Evolutionary conservation across 768 basidiomycete genomes (phyloP).

Genomic region (Calocera cornea): DNA sequence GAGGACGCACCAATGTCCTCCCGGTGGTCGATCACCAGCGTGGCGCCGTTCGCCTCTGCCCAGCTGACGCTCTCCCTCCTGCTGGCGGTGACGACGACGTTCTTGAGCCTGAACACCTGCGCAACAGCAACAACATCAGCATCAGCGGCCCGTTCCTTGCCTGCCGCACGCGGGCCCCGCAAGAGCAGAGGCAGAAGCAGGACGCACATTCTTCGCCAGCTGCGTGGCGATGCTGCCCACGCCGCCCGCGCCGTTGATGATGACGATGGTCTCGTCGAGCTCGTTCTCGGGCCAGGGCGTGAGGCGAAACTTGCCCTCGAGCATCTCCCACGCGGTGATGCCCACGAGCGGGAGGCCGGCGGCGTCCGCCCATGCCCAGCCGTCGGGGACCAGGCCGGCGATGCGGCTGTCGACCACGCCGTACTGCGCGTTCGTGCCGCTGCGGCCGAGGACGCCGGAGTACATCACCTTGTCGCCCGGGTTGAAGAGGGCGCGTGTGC

Average conservation of each 20-base stretch:
- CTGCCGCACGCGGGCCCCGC: too few species aligned
- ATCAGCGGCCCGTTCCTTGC: too few species aligned
- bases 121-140: neutral
- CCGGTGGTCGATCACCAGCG: slow-evolving; percentile 9
- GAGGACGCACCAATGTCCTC: neutral
- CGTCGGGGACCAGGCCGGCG: neutral
- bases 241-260: neutral
- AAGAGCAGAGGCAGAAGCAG: too few species aligned
- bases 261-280: neutral
- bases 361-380: slow-evolving; percentile 6
- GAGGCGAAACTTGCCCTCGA: slow-evolving; percentile 5
- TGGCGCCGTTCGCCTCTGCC: slow-evolving; percentile 5
- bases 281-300: neutral
- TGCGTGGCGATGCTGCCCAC: slow-evolving; percentile 3
- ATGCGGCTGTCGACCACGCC: slow-evolving; percentile 4
- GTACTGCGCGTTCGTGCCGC: slow-evolving; percentile 8
- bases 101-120: slow-evolving; percentile 6
- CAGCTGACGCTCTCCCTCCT: slow-evolving; percentile 7
- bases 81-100: slow-evolving; percentile 9
- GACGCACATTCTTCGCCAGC: slow-evolving; percentile 1
- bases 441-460: neutral
- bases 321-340: slow-evolving; percentile 13
- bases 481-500: neutral
- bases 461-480: slow-evolving; percentile 2
- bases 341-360: slow-evolving; percentile 10